Evolutionary conservation across 805 yeast genomes (phyloP).

Genomic region (Schizosaccharomyces pombe): DNA sequence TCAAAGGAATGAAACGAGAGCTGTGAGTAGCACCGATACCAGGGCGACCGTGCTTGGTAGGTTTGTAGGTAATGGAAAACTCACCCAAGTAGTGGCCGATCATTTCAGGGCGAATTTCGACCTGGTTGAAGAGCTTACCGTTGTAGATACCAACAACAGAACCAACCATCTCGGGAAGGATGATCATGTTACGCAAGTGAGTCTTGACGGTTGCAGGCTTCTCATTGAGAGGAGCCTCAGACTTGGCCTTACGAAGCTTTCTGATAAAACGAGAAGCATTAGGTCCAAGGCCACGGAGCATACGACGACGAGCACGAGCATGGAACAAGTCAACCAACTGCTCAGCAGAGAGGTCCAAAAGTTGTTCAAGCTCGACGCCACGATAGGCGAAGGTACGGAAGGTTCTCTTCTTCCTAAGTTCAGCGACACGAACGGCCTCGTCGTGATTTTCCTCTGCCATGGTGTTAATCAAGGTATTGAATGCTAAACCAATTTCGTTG

Average conservation of each 20-base stretch:
- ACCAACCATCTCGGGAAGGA: conserved; percentile 99
- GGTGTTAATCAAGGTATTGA: background rate
- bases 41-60: conserved; percentile 98
- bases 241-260: conserved; percentile 93
- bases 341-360: conserved; percentile 82
- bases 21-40: conserved; percentile 40
- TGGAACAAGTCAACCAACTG: conserved; percentile 90
- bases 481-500: background rate
- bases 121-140: conserved; percentile 98
- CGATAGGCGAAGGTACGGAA: conserved; percentile 61
- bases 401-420: conserved; percentile 4
- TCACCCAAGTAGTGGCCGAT: conserved; percentile 99
- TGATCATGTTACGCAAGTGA: conserved; percentile 95
- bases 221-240: conserved; percentile 63
- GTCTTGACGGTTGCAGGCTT: conserved; percentile 97
- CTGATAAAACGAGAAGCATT: conserved; percentile 90
- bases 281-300: conserved; percentile 87
- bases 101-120: conserved; percentile 98
- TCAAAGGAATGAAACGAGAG: conserved; percentile 20
- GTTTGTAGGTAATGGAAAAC: conserved; percentile 98
- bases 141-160: conserved; percentile 96
- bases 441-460: conserved; percentile 3
- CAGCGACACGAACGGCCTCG: conserved; percentile 5
- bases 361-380: conserved; percentile 91
- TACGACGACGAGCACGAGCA: conserved; percentile 99